Conservation (phyloP, 345 rosid genomes). For the Syzygium aqueum region DNA sequence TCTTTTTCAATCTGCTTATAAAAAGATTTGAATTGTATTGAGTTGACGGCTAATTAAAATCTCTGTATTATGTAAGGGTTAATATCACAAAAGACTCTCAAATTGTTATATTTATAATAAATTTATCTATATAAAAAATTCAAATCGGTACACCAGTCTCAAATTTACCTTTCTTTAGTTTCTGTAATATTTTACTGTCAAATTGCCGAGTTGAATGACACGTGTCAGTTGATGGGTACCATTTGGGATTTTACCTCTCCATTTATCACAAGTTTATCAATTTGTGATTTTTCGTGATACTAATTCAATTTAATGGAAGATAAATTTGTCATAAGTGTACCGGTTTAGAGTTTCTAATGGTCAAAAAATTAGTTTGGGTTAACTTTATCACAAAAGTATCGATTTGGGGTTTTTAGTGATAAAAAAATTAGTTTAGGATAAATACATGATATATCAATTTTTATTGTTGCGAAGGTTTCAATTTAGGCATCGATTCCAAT, state of each 20-base stretch:
- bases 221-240: too few species aligned
- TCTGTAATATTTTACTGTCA: rapidly evolving
- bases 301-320: rapidly evolving
- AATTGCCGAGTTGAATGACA: too few species aligned
- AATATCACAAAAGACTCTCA: background rate
- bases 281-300: too few species aligned
- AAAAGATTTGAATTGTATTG: too few species aligned
- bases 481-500: too few species aligned
- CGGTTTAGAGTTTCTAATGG: rapidly evolving
- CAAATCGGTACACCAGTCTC: rapidly evolving
- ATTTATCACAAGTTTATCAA: too few species aligned
- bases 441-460: too few species aligned
- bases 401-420: background rate
- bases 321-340: background rate
- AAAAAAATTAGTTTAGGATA: too few species aligned
- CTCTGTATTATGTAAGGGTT: background rate
- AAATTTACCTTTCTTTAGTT: rapidly evolving
- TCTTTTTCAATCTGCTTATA: too few species aligned
- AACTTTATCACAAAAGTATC: rapidly evolving
- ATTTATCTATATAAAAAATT: background rate
- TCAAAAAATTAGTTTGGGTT: rapidly evolving
- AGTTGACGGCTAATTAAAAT: too few species aligned
- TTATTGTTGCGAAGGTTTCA: background rate
- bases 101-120: rapidly evolving
- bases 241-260: too few species aligned